Percentiles rank a stretch among this genome's conserved stretches.
Evolutionary conservation across 108 stramenopile genomes (phyloP).

Genomic region (Pelagomonas calceolata): DNA sequence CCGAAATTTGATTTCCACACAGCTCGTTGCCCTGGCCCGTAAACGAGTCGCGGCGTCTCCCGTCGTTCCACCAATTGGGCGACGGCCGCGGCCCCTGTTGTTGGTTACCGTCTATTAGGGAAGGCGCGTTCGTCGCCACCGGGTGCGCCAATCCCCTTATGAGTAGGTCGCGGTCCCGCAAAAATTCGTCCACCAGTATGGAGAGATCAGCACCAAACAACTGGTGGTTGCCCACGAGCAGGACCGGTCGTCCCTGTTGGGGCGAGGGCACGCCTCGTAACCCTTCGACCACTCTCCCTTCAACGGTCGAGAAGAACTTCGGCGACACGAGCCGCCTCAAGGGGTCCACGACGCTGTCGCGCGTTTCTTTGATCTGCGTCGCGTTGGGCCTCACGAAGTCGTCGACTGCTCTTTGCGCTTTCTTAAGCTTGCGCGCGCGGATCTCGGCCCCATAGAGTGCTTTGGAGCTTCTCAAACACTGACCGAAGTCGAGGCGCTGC

Average conservation of each 20-base stretch:
- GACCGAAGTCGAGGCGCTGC: neutral
- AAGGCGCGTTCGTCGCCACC: slow-evolving; percentile 12
- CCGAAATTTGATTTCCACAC: too few relatives aligned
- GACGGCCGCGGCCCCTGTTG: neutral
- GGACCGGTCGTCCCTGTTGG: slow-evolving; percentile 31
- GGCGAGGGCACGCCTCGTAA: slow-evolving; percentile 32
- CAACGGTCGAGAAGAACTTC: slow-evolving; percentile 65
- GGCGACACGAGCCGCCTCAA: slow-evolving; percentile 48
- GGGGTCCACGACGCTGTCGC: slow-evolving; percentile 33
- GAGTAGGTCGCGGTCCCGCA: slow-evolving; percentile 43
- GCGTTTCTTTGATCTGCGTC: neutral
- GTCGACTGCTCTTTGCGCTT: neutral
- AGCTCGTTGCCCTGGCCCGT: neutral
- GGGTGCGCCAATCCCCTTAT: slow-evolving; percentile 74
- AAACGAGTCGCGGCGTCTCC: neutral
- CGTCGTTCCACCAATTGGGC: neutral
- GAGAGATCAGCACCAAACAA: slow-evolving; percentile 57
- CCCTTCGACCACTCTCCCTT: slow-evolving; percentile 3
- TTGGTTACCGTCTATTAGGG: neutral
- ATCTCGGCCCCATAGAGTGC: neutral
- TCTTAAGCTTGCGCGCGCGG: neutral
- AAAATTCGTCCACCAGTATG: slow-evolving; percentile 52
- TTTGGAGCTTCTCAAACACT: neutral
- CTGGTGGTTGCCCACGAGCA: slow-evolving; percentile 84
- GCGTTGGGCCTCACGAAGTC: neutral